Base-by-base conservation (phyloP, 805 yeast species). In the Kuraishia capsulata region DNA sequence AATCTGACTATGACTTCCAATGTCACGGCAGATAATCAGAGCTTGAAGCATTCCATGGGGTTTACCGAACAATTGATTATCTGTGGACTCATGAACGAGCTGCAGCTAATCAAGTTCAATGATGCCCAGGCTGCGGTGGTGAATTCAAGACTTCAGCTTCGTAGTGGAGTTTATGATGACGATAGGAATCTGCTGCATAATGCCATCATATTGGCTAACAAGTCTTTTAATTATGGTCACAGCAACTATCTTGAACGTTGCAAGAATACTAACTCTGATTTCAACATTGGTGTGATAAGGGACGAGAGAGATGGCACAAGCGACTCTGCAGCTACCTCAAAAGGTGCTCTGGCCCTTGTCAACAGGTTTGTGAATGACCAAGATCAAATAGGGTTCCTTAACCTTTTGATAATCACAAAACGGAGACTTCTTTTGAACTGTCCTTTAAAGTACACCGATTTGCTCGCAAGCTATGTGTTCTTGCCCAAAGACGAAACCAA, bases 201-300 rank as follows among this genome's bases (percentile, higher is more conserved):
- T 48, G 63, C 77, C 1, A 67, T 74, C 16, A 73, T 75, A 13
- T 59, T 73, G 46, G 64, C 72, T 6, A 73, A 73, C 45, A 72
- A 69, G 47, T 62, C 64, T 18, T 52, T 57, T 38, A 57, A 54
- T 36, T 46, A 39, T 31, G 14, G 17, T 5, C 11, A 11, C 33
- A 49, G 29, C 40, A 45, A 45, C 38, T 46, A 51, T 21, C n/a
- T n/a, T n/a, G 49, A 38, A 34, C 43, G 36, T 46, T 44, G 30
- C 30, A 36, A 26, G 38, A n/a, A n/a, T n/a, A n/a, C n/a, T n/a
- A n/a, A n/a, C n/a, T n/a, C n/a, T n/a, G n/a, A n/a, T 39, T 31
- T 36, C 36, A 41, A 36, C 39, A 39, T 37, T 36, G 40, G 26
- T 42, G 30, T 35, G 41, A n/a, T n/a, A n/a, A n/a, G n/a, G n/a